Conservation (phyloP, 352 stramenopile species). For the Ophiocytium majus region DNA sequence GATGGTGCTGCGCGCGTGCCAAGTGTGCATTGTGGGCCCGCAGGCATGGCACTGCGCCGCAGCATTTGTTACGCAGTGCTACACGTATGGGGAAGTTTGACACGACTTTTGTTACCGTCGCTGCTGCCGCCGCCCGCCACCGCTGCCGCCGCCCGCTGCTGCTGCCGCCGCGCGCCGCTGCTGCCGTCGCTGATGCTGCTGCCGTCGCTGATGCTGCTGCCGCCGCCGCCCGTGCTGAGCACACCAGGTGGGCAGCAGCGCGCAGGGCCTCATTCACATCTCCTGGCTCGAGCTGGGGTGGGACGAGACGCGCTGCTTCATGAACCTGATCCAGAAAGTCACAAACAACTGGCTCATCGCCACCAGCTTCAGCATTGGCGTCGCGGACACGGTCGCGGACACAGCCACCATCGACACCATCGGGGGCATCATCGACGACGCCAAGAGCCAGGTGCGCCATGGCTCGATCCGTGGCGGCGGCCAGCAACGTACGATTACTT, state of each 20-base stretch:
- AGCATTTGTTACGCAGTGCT: too few relatives aligned
- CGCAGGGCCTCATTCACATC: conserved; percentile 95
- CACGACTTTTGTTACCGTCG: too few relatives aligned
- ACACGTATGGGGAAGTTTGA: too few relatives aligned
- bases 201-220: neutral
- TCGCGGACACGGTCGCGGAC: conserved; percentile 97
- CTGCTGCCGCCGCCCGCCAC: too few relatives aligned
- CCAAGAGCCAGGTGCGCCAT: conserved; percentile 81
- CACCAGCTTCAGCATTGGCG: conserved; percentile 95
- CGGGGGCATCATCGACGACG: conserved; percentile 96
- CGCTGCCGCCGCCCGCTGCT: too few relatives aligned
- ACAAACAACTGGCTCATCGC: conserved; percentile 98
- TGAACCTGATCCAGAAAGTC: conserved; percentile 88
- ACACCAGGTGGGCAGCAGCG: conserved; percentile 81
- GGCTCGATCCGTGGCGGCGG: too few relatives aligned
- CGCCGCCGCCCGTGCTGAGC: neutral
- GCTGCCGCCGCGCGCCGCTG: too few relatives aligned
- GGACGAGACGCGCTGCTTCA: conserved; percentile 78
- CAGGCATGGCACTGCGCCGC: too few relatives aligned
- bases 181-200: neutral
- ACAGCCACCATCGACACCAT: conserved; percentile 96
- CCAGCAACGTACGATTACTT: too few relatives aligned
- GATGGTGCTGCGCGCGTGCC: too few relatives aligned
- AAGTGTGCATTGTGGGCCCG: too few relatives aligned
- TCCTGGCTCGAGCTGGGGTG: conserved; percentile 87